Base-by-base conservation (phyloP, 805 yeast species). In the Peterozyma toletana region DNA sequence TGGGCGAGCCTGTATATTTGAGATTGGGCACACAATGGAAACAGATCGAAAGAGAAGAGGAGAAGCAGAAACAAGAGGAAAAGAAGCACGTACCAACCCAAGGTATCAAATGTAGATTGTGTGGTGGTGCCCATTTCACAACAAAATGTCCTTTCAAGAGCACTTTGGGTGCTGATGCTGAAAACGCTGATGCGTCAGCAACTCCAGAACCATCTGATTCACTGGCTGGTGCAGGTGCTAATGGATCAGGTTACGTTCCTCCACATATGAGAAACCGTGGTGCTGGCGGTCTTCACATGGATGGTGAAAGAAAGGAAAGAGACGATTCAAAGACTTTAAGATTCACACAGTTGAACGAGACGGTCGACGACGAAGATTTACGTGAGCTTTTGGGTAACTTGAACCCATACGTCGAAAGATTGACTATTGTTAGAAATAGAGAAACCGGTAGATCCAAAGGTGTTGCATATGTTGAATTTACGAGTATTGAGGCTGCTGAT, bases 381-480 rank as follows among this genome's bases (percentile, higher is more conserved):
- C 78, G 90, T 58, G 83, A 83, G 60, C 77, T 93, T 56, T 73
- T 83, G 56, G 77, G 72, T 50, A 77, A 69, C 62, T 83, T 71
- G 71, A 95, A 79, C 56, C 78, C 70, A 48, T 70, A 77, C 53
- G 70, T 77, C 47, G 78, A 77, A 57, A 84, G 96, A 68, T 86
- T 85, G 53, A 83, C 84, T 50, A 73, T 93, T 47, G 89, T 89
- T 48, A 85, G 86, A 71, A 86, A 89, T 69, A 84, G 88, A 69
- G 96, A 86, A 56, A 93, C 98, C 27, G 93, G 96, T 52, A 83
- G 83, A 65, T 86, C 96, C 38, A 85, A 88, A 69, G 99, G 99
- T 59, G 80, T 91, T 65, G 98, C 98, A 5, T 93, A 87, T 65
- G 95, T 90, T 52, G 83, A 91, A 48, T 86, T 86, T 63, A 77